Conservation (phyloP, 495 filamentous ascomycete genomes). For the Hypoxylon cercidicola region DNA sequence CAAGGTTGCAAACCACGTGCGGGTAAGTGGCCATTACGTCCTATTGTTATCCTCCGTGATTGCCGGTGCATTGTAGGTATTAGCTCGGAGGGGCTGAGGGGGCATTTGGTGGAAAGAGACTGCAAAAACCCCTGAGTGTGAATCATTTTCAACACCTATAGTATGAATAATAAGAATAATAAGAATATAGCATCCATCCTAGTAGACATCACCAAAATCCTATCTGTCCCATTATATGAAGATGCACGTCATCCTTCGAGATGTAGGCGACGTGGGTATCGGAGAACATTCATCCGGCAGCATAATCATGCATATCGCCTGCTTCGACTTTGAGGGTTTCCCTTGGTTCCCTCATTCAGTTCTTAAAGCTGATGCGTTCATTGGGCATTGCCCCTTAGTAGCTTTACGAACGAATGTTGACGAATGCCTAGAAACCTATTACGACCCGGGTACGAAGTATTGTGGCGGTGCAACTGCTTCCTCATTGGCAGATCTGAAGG, state of each 20-base stretch:
- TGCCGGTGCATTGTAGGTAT: neutral
- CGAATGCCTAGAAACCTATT: neutral
- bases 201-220: neutral
- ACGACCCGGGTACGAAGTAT: constrained; percentile 6
- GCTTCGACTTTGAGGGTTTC: neutral
- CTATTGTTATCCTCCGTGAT: constrained; percentile 4
- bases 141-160: no score
- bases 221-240: constrained; percentile 4
- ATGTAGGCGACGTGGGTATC: neutral
- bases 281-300: constrained; percentile 8
- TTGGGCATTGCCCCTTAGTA: constrained; percentile 2
- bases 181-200: neutral
- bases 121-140: no score
- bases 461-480: constrained; percentile 24
- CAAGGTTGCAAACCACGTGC: constrained; percentile 28
- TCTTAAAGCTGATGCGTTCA: constrained; percentile 1
- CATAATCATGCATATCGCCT: constrained; percentile 4
- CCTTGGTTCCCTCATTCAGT: constrained; percentile 15
- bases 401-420: constrained; percentile 9
- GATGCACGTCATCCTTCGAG: constrained; percentile 21
- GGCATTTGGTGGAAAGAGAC: no score
- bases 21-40: neutral
- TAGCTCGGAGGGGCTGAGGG: neutral
- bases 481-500: constrained; percentile 8
- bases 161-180: no score